Evolutionary conservation across 208 protist species (phyloP).

Genomic region (Strigomonas culicis): DNA sequence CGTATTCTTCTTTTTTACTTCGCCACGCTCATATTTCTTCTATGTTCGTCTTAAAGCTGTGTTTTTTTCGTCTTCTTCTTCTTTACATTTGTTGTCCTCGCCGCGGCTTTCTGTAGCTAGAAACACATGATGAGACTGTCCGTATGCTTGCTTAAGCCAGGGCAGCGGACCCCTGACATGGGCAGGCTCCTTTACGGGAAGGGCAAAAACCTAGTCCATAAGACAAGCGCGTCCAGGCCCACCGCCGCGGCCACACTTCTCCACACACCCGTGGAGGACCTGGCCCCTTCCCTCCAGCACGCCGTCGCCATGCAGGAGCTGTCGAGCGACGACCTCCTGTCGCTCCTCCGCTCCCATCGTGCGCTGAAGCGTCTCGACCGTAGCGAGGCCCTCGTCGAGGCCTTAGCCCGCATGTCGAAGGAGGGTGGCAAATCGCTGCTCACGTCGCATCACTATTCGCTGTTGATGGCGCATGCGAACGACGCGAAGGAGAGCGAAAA

Average conservation of each 20-base stretch:
- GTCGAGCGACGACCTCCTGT: constrained; percentile 32
- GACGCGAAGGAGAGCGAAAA: constrained; percentile 50
- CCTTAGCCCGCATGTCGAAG: constrained; percentile 21
- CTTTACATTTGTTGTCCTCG: no score
- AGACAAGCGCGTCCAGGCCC: constrained; percentile 44
- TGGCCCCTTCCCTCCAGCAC: constrained; percentile 34
- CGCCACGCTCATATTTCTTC: neutral
- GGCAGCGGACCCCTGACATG: constrained; percentile 34
- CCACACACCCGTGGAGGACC: constrained; percentile 29
- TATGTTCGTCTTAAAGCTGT: neutral
- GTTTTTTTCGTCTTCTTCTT: no score
- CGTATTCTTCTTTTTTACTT: no score
- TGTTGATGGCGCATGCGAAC: constrained; percentile 86
- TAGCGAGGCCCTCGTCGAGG: constrained; percentile 49
- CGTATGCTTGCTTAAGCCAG: no score
- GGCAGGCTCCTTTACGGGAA: constrained; percentile 82
- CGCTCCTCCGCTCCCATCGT: constrained; percentile 56
- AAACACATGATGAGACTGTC: no score
- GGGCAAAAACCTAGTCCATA: constrained; percentile 59
- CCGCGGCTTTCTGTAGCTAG: no score
- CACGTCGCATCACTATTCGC: constrained; percentile 66
- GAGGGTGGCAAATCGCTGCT: constrained; percentile 25
- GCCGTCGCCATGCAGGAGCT: constrained; percentile 56
- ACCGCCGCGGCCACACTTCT: constrained; percentile 40
- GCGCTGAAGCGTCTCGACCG: constrained; percentile 72